Percentiles rank a stretch among this genome's conserved stretches.
These are phyloP conservation scores for Blastobotrys raffinosifermentans DNA, from an alignment of 1,139 yeast species.

Conservation along the genomic window DNA sequence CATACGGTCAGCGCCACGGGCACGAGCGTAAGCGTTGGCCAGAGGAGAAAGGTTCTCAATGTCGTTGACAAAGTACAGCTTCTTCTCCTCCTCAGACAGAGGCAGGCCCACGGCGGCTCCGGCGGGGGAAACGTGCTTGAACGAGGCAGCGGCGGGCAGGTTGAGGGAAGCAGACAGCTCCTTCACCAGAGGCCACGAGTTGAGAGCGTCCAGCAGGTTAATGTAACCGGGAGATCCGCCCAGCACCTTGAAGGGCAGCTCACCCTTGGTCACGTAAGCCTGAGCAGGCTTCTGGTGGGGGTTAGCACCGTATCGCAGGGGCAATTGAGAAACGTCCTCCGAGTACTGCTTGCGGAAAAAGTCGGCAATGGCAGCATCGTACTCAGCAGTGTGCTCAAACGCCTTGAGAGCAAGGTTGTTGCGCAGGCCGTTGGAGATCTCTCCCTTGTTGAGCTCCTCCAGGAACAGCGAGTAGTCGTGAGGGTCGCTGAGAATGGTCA, in stretches of 20 bases:
- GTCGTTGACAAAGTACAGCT: slow-evolving; percentile 89
- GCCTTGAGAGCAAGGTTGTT: slow-evolving; percentile 91
- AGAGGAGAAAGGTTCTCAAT: slow-evolving; percentile 92
- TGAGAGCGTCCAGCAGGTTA: slow-evolving; percentile 89
- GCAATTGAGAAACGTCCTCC: slow-evolving; percentile 81
- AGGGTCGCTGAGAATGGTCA: slow-evolving; percentile 91
- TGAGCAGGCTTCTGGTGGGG: slow-evolving; percentile 99
- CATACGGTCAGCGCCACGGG: slow-evolving; percentile 99
- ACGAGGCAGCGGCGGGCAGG: slow-evolving; percentile 97
- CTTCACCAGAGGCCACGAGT: slow-evolving; percentile 98
- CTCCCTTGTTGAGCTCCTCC: slow-evolving; percentile 75
- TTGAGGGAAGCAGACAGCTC: slow-evolving; percentile 91
- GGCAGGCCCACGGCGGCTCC: slow-evolving; percentile 98
- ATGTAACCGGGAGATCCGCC: slow-evolving; percentile 97
- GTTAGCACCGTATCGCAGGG: slow-evolving; percentile 96
- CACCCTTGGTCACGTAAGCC: slow-evolving; percentile 82
- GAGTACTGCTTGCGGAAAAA: slow-evolving; percentile 96
- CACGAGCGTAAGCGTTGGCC: slow-evolving; percentile 98
- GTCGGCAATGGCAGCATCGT: slow-evolving; percentile 92
- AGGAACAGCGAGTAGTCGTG: slow-evolving; percentile 82
- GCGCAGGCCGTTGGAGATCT: slow-evolving; percentile 66
- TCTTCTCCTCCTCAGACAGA: slow-evolving; percentile 82
- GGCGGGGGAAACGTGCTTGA: slow-evolving; percentile 98
- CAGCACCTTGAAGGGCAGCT: slow-evolving; percentile 88
- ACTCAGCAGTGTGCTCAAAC: slow-evolving; percentile 96